Evolutionary conservation across 352 stramenopile species (phyloP), one percentile per base, ranked within the genome.

Genomic region (Phytophthora chlamydospora): DNA sequence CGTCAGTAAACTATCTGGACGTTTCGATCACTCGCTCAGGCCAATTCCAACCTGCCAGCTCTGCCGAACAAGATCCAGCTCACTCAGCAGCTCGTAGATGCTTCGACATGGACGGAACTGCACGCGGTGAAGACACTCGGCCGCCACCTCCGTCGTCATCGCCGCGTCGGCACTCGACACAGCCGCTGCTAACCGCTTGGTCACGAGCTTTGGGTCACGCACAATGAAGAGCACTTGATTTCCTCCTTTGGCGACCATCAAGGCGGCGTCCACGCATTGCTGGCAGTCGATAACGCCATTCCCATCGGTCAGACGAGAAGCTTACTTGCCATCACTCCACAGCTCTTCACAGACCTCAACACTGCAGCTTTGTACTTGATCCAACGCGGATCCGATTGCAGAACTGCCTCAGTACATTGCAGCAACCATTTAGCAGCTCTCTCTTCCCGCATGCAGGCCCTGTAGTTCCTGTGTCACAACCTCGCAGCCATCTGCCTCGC

Each of bases 1-100:
- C 2, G 44, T 68, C 50, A 66, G 29, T 61, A 38, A 31, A 29
- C 41, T 35, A 36, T 42, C 40, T 27, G 41, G 44, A 45, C 56
- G 46, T 27, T 60, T 62, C 43, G 35, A 49, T 34, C 59, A 35
- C 40, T 43, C 24, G 16, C 27, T 27, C n/a, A 32, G 10, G 39
- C 4, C 16, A 34, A 14, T 19, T 52, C 54, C 19, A n/a, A 79
- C 76, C 69, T 58, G 9, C 61, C 55, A 78, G 21, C 19, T 41
- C 29, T 66, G 64, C 19, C 73, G 50, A 16, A 74, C 49, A 10
- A 46, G 48, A 29, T 76, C 58, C 9, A 85, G 41, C 49, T 75
- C 71, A 24, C 60, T 55, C 29, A 83, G 33, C 19, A 77, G 42
- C 29, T 80, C 67, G 33, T 73, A 78, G 29, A 80, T 44, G 52